These are phyloP conservation scores for Picea abies DNA, from an alignment of 83 land plant genomes.

Conservation along the genomic window DNA sequence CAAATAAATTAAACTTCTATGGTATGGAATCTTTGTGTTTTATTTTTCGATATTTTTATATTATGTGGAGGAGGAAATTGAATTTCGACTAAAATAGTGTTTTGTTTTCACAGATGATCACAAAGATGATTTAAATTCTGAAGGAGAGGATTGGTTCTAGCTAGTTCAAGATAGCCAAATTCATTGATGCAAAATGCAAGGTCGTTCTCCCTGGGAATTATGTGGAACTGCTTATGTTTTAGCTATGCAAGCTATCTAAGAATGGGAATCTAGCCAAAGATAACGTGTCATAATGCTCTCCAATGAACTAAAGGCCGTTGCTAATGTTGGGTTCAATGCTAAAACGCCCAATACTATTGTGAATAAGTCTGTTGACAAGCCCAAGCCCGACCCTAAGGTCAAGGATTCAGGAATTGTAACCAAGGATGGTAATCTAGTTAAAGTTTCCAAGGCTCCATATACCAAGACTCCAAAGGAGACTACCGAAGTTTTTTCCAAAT, in stretches of 20 bases:
- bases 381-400: too few relatives aligned
- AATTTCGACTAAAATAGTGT: background rate
- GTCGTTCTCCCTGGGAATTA: slow-evolving; percentile 58
- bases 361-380: too few relatives aligned
- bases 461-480: too few relatives aligned
- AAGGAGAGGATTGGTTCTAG: slow-evolving; percentile 92
- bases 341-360: too few relatives aligned
- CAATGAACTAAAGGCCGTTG: background rate
- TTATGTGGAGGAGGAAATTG: too few relatives aligned
- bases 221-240: slow-evolving; percentile 58
- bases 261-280: slow-evolving; percentile 58
- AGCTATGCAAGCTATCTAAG: slow-evolving; percentile 63
- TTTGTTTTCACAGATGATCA: slow-evolving; percentile 58
- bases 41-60: background rate
- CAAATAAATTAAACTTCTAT: too few relatives aligned
- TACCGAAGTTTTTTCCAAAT: too few relatives aligned
- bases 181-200: slow-evolving; percentile 77
- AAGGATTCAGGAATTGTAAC: too few relatives aligned
- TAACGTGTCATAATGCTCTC: slow-evolving; percentile 56
- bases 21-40: too few relatives aligned
- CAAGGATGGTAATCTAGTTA: too few relatives aligned
- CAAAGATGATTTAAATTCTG: slow-evolving; percentile 69
- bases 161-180: slow-evolving; percentile 71
- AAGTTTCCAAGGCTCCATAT: too few relatives aligned
- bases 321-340: background rate